Evolutionary conservation across 805 yeast species (phyloP), one percentile per base, ranked within the genome.

Genomic region (Suhomyces prunicola): DNA sequence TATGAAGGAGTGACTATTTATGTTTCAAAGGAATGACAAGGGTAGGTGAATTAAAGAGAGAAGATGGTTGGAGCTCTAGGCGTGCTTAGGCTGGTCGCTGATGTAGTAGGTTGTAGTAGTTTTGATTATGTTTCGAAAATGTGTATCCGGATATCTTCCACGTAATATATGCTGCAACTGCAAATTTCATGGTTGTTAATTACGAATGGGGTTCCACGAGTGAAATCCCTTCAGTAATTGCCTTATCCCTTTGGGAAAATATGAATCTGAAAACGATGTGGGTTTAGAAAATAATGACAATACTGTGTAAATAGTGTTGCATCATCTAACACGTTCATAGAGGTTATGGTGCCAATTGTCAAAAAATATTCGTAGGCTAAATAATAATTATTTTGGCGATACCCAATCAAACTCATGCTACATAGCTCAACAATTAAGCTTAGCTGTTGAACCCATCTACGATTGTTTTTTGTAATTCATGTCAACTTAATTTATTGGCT

Each of bases 241-340:
- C 35, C 15, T n/a, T 44, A 44, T 44, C 47, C 47, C 47, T 44
- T 44, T 44, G 47, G 48, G 39, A 46, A 24, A 39, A 39, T 39
- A 10, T 10, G 42, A 39, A 17, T 39, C 42, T 39, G 24, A 39
- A 39, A 39, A 19, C 42, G 42, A 10, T 9, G 12, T n/a, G 13
- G 13, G 24, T 39, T 17, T 2, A 39, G 42, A 19, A 39, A 39
- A 39, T 39, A 19, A n/a, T 10, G 5, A 17, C 12, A 17, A 39
- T 39, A 39, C 42, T 13, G n/a, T 19, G 24, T 19, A 39, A 39
- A 19, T 39, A 39, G 13, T 15, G 42, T 39, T 39, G n/a, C 24
- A 17, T 39, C 42, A 39, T 9, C 41, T n/a, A 15, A 15, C 22
- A 15, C 41, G 41, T 36, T 8, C 22, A 36, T 12, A 19, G 13